Evolutionary conservation across 164 flowering plant genomes (phyloP), one percentile per base, ranked within the genome.

Genomic region (Saururus chinensis): DNA sequence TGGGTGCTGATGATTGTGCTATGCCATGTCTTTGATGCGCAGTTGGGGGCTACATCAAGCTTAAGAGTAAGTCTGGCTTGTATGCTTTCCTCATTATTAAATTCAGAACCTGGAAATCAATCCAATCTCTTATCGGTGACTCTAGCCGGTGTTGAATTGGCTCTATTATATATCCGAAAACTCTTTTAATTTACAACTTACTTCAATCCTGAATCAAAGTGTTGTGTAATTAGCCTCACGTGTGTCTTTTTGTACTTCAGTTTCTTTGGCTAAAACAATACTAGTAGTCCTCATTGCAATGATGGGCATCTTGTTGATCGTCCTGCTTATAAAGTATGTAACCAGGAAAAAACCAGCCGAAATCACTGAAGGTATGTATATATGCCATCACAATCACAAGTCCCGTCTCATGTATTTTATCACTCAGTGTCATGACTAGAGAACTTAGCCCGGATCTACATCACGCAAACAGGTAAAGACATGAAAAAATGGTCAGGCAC

Each of bases 401-500:
- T 42, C n/a, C 56, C 4, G 22, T 41, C 25, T 21, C 9, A 4
- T 0, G 16, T 0, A 56, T 25, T 54, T 19, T 45, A 11, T 22
- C 23, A 23, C 45, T 24, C 21, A 45, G 6, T 6, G 6, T 30
- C 6, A 30, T 30, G 37, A 30, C 37, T 30, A 2, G 37, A 30
- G n/a, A 30, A 6, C 37, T 30, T 30, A 30, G 2, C 6, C 37
- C 6, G 37, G 37, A 30, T 30, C 4, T 30, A 30, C 25, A 62
- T 40, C 20, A 1, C 1, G 12, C 9, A 35, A 62, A 19, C 57
- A 63, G 59, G 57, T 19, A 71, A 63, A 56, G 82, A 71, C 49
- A 68, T 61, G 5, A 55, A 63, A 12, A 45, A 45, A 8, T 84
- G 83, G 76, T 77, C 90, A 9, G 83, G 83, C n/a, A 80, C 83